phyloP scores from a whole-genome alignment of 768 basidiomycete species.

The Termitomyces sp. region DNA sequence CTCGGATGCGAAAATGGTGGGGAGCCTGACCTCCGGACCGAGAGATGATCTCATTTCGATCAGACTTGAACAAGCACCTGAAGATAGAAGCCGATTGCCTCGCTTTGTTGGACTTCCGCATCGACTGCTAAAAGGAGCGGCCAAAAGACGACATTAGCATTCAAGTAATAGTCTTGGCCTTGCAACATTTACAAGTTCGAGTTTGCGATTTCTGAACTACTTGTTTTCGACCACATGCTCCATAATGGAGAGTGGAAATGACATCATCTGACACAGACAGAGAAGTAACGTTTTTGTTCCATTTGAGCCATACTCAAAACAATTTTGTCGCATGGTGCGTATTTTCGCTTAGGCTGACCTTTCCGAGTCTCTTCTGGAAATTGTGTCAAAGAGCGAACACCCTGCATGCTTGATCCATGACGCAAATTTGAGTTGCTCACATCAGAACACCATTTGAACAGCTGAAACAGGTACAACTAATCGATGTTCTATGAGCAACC shows the following conservation, averaged over 20 bases:
- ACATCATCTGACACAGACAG: not conserved
- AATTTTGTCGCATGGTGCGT: not conserved
- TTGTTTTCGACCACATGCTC: not conserved
- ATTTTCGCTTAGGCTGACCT: not conserved
- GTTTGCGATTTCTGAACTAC: too few relatives aligned
- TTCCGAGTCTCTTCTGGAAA: not conserved
- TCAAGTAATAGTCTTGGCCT: not conserved
- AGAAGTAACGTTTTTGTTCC: not conserved
- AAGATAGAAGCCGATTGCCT: constrained; percentile 6
- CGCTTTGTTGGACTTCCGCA: not conserved
- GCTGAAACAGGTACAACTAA: not conserved
- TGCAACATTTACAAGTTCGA: not conserved
- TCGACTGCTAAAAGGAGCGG: not conserved
- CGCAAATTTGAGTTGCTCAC: not conserved
- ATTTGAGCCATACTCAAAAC: not conserved
- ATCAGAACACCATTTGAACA: not conserved
- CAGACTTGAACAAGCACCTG: constrained; percentile 10
- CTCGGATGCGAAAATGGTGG: constrained; percentile 20
- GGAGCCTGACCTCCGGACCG: constrained; percentile 5
- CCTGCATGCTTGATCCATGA: not conserved
- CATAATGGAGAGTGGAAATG: not conserved
- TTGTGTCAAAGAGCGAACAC: not conserved
- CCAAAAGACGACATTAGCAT: not conserved
- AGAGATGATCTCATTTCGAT: constrained; percentile 9
- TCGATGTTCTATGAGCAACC: not conserved